Evolutionary conservation across 805 yeast species (phyloP), one percentile per base, ranked within the genome.

Genomic region (Metschnikowia matae): DNA sequence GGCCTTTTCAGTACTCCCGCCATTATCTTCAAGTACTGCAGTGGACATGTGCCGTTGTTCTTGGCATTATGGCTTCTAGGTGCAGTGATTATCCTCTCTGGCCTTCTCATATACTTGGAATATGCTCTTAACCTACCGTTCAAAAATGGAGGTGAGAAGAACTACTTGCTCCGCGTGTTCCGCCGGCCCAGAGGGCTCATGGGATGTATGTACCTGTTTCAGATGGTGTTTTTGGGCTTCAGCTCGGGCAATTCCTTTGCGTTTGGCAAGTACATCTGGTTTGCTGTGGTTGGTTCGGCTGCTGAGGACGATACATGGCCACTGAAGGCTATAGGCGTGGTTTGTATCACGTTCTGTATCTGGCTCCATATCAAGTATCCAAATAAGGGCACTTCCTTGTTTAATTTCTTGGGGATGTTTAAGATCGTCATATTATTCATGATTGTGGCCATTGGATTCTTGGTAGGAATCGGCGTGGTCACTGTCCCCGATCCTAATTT

Each of bases 1-100:
- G 91, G 90, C 26, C 82, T 85, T 36, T 85, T 84, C 65, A 74
- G 84, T 38, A 81, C 87, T 3, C 85, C 89, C 1, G 79, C 87
- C 3, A 75, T 84, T 26, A 82, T 85, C 35, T 83, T 78, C 87
- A 26, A 80, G 42, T 72, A 70, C 53, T 62, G 70, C 52, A 56
- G 63, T 45, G 76, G 77, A 11, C 70, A 69, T 48, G 67, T 69
- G n/a, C 65, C 68, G 3, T 52, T 72, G 11, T 71, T 66, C 49
- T 60, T 72, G 23, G 35, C 45, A 6, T 52, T 72, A 26, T 72
- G 73, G 66, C 51, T 66, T 3, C 40, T 70, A 1, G 77, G 76
- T 1, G 74, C 75, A 26, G 40, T 69, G 26, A 64, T 72, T 39
- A 64, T 71, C 29, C 65, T 69, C 42, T 64, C 71, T 46, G 77